Conservation (phyloP, 1,284 basidiomycete species). For the Irpex sp. region DNA sequence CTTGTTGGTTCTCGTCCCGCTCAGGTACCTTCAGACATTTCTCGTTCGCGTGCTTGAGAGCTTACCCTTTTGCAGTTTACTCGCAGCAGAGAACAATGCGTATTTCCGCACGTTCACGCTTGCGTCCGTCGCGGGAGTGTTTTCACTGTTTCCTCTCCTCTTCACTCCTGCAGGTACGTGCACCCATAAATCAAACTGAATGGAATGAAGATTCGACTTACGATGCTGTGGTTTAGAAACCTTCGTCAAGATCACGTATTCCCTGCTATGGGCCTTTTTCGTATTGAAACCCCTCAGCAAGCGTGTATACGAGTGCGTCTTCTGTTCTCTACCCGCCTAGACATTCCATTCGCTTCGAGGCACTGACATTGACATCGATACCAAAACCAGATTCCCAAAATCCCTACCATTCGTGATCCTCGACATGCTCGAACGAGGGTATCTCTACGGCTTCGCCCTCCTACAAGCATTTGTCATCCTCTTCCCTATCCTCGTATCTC, state of each 20-base stretch:
- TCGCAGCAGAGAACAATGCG: conserved; percentile 79
- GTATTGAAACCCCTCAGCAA: conserved; percentile 67
- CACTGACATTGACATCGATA: too few relatives aligned
- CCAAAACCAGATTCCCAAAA: conserved; percentile 58
- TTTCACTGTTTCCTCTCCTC: conserved; percentile 84
- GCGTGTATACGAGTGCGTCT: conserved; percentile 60
- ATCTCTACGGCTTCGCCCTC: conserved; percentile 70
- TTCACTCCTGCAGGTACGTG: conserved; percentile 75
- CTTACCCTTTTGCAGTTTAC: conserved; percentile 44
- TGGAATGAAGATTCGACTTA: background rate
- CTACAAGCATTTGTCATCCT: conserved; percentile 63
- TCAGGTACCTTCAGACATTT: conserved; percentile 54
- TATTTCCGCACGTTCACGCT: conserved; percentile 84
- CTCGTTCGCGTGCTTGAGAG: background rate
- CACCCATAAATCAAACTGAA: background rate
- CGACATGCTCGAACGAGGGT: conserved; percentile 68
- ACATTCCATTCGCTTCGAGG: too few relatives aligned
- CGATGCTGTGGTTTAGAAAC: conserved; percentile 53
- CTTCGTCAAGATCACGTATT: conserved; percentile 75
- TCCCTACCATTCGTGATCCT: conserved; percentile 64
- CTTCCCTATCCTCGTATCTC: conserved; percentile 39
- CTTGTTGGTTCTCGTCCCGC: conserved; percentile 81
- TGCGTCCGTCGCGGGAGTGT: conserved; percentile 77
- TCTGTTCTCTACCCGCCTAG: background rate
- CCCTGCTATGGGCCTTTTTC: conserved; percentile 66